Base-by-base conservation (phyloP, 208 protist genomes). In the Trypanosoma grayi region DNA sequence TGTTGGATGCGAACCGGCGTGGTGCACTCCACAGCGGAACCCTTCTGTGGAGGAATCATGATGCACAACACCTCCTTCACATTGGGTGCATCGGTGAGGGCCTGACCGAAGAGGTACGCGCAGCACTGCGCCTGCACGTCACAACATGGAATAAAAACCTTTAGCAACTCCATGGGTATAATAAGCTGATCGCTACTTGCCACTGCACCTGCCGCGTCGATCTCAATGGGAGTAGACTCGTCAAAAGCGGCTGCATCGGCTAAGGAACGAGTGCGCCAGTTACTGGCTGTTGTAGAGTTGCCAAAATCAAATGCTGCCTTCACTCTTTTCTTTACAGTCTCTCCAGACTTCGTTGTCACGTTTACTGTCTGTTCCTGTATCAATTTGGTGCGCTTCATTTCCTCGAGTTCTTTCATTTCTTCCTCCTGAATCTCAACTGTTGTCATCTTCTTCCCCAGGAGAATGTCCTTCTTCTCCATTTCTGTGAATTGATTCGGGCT, bases 401-500 rank as follows among this genome's bases (percentile, higher is more conserved):
- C 94, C 74, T 99, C 98, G 66, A 99, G 97, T 60, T 99, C 97
- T 45, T 98, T 99, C 47, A 98, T 98, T 86, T 99, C 90, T 80
- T 99, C 98, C 54, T 99, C 83, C 83, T 99, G 98, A 70, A 98
- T 87, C 46, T 97, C 98, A 30, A 98, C 94, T 34, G 98, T 97
- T 14, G 94, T 86, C 75, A 99, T 99, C 66, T 99, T 94, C 88
- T 99, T 99, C 55, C 99, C 99, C 7, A 99, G 83, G 71, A 99
- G 98, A 77, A 99, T 99, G 77, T 99, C 99, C 64, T 99, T 82
- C 76, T 99, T 99, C 76, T 99, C 99, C 41, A 94, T 97, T 81
- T 99, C 98, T 5, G 99, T 99, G 27, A 99, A 95, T 40, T 98
- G 93, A 6, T 96, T 93, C 16, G 99, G 96, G 73, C 98, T 99